Conservation (phyloP, 306 rosid genomes). For the Corylus avellana region DNA sequence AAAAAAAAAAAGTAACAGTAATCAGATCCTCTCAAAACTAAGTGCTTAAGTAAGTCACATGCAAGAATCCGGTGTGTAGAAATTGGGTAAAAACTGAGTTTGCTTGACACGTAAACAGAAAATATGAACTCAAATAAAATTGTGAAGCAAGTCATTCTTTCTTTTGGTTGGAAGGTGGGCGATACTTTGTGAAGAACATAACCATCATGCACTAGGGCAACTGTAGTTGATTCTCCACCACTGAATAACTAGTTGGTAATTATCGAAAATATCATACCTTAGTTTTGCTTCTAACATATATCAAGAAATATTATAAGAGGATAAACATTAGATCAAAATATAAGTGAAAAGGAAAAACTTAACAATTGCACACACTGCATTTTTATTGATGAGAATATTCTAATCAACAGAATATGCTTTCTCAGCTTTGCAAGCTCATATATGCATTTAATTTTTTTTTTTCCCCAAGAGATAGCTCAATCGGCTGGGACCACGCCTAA, state of each 20-base stretch:
- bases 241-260: constrained; percentile 38
- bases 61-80: not conserved
- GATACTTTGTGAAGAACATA: constrained; percentile 95
- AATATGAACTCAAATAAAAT: constrained; percentile 8
- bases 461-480: not conserved
- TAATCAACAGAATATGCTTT: not conserved
- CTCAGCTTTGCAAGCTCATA: not conserved
- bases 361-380: not conserved
- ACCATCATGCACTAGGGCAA: constrained; percentile 98
- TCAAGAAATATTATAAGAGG: not conserved
- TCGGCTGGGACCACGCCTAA: too few species aligned
- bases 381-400: not conserved
- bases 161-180: constrained; percentile 6
- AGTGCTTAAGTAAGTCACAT: too few species aligned
- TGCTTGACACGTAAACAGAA: not conserved
- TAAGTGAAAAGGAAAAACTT: not conserved
- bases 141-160: not conserved
- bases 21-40: too few species aligned
- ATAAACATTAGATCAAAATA: not conserved
- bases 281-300: constrained; percentile 22
- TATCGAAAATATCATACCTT: constrained; percentile 27
- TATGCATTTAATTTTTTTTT: not conserved
- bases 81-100: constrained; percentile 21
- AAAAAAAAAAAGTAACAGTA: too few species aligned
- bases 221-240: constrained; percentile 97